phyloP scores from a whole-genome alignment of 164 flowering plant genomes.

The Berberis thunbergii region DNA sequence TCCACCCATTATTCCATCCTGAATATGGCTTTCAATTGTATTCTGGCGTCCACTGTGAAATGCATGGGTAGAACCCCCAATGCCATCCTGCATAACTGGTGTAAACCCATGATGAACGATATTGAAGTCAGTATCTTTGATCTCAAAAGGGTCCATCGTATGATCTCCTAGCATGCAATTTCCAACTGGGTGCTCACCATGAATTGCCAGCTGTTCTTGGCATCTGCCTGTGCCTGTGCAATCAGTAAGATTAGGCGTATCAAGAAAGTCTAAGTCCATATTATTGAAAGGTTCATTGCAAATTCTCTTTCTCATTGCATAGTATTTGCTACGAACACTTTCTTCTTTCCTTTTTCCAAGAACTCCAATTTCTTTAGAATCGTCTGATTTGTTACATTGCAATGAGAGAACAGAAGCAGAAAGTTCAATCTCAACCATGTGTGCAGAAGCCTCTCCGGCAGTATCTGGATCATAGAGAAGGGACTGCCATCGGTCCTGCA shows the following conservation, averaged over 20 bases:
- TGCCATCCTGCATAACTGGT: constrained; percentile 15
- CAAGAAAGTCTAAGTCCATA: constrained; percentile 29
- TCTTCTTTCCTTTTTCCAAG: constrained; percentile 53
- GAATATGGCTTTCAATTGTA: constrained; percentile 18
- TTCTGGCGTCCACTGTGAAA: background rate
- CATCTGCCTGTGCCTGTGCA: constrained; percentile 1
- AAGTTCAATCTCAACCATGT: constrained; percentile 44
- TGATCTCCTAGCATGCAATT: constrained; percentile 29
- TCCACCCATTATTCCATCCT: constrained; percentile 15
- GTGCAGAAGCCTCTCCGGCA: constrained; percentile 52
- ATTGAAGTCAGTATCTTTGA: constrained; percentile 42
- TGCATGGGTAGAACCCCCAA: background rate
- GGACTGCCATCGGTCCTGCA: background rate
- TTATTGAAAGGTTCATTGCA: constrained; percentile 38
- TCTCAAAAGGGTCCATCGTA: constrained; percentile 25
- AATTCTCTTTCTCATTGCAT: constrained; percentile 71
- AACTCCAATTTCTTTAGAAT: constrained; percentile 27
- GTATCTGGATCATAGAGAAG: constrained; percentile 25
- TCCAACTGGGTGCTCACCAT: constrained; percentile 19
- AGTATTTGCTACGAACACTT: constrained; percentile 52
- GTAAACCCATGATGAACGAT: constrained; percentile 31
- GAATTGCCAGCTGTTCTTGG: constrained; percentile 12
- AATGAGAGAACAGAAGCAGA: constrained; percentile 24
- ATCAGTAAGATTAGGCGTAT: constrained; percentile 24
- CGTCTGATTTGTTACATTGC: constrained; percentile 26